These are phyloP conservation scores for Mortierella antarctica DNA, from an alignment of 192 early-diverging fungal genomes.

Conservation along the genomic window DNA sequence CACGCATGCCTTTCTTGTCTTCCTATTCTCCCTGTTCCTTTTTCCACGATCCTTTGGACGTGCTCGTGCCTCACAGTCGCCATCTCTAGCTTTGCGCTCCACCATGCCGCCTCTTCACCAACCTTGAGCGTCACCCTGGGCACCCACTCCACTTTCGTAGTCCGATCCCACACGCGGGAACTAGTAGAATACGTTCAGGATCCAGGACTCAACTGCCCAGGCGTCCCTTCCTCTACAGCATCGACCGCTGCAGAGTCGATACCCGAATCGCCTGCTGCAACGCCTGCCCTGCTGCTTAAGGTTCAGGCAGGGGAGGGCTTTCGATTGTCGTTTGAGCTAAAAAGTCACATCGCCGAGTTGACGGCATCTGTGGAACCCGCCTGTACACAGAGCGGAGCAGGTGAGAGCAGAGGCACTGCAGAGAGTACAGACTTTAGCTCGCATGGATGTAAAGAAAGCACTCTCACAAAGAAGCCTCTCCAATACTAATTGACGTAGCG, in stretches of 20 bases:
- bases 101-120: slow-evolving; percentile 40
- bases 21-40: background rate
- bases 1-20: slow-evolving; percentile 5
- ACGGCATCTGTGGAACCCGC: background rate
- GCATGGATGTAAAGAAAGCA: too few species aligned
- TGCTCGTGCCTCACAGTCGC: slow-evolving; percentile 17
- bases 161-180: slow-evolving; percentile 30
- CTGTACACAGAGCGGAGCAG: too few species aligned
- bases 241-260: background rate
- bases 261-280: background rate
- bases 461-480: too few species aligned
- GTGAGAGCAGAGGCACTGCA: background rate
- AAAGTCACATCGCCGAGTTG: slow-evolving; percentile 13
- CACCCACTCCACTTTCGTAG: slow-evolving; percentile 13
- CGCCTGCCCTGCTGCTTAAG: slow-evolving; percentile 26
- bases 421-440: background rate
- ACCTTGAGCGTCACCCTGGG: slow-evolving; percentile 22
- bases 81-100: slow-evolving; percentile 28
- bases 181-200: slow-evolving; percentile 42
- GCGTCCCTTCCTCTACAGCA: background rate
- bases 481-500: too few species aligned
- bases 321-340: slow-evolving; percentile 32
- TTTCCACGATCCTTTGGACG: background rate
- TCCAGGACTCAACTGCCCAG: background rate
- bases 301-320: slow-evolving; percentile 36